Evolutionary conservation across 805 yeast species (phyloP).

Genomic region (Metschnikowia matae): DNA sequence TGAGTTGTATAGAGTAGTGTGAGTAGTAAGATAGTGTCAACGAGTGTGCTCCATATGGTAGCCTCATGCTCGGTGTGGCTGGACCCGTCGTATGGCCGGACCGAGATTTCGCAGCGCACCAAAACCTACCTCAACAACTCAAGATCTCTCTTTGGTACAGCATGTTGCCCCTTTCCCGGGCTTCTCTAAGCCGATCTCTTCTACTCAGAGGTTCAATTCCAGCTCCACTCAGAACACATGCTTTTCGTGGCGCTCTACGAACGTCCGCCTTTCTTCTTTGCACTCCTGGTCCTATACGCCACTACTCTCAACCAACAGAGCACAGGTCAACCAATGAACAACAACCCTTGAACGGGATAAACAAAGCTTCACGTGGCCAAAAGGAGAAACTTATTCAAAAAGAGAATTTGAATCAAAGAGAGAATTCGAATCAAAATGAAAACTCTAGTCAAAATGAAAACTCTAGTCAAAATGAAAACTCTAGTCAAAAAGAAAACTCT

Average conservation of each 20-base stretch:
- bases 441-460: too few relatives aligned
- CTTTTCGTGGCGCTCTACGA: not conserved
- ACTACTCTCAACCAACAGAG: not conserved
- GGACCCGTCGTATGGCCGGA: not conserved
- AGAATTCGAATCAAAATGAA: too few relatives aligned
- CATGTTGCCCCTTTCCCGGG: not conserved
- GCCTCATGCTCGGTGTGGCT: not conserved
- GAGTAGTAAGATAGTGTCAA: too few relatives aligned
- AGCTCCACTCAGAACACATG: not conserved
- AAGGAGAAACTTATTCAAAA: not conserved
- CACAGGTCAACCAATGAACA: not conserved
- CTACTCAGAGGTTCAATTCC: not conserved
- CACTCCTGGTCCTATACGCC: not conserved
- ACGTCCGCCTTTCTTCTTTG: not conserved
- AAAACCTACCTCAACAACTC: not conserved
- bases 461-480: too few relatives aligned
- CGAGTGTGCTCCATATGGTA: not conserved
- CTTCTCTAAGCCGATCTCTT: not conserved
- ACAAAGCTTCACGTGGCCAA: not conserved
- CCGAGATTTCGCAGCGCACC: constrained; percentile 5
- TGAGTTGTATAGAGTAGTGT: too few relatives aligned
- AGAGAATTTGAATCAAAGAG: not conserved
- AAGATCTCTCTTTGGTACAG: not conserved
- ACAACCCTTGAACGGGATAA: not conserved
- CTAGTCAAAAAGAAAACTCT: too few relatives aligned